Evolutionary conservation across 2,329 filamentous ascomycete genomes (phyloP), one percentile per base, ranked within the genome.

Genomic region (Colletotrichum melonis): DNA sequence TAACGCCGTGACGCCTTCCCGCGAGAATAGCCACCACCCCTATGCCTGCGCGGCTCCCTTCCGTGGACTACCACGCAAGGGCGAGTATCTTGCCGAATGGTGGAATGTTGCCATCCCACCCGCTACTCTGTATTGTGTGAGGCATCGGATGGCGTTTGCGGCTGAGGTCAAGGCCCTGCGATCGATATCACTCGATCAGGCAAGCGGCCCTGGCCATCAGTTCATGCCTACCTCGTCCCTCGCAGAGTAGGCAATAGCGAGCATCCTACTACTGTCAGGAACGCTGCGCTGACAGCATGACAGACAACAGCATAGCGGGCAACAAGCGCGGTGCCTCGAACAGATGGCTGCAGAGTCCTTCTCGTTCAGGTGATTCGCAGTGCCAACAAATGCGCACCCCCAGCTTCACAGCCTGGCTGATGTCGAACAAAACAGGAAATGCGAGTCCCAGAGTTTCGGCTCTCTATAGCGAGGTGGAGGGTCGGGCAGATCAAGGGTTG

Each of bases 61-160:
- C 67, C 60, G 60, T 69, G 32, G 67, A 35, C 46, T 24, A 19
- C 19, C 19, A 73, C 55, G 60, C 49, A 65, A 70, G 60, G 60
- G 60, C 60, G 55, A 35, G 42, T 28, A 46, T 14, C 19, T 57
- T 11, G 28, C 57, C 46, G 49, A 66, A 63, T 60, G 49, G 46
- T 55, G 67, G 60, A 70, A 57, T 66, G 56, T 42, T 35, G 58
- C 35, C 26, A 11, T 49, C 55, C 30, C 28, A 62, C 32, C 32
- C 32, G 2, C 32, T 35, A 35, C 32, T 35, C 28, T 62, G 30
- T 32, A 32, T 60, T 66, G 19, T 49, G 28, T 49, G 46, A 73
- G 38, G 32, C 49, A 28, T 73, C 71, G 67, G 56, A 73, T 57
- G 71, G 71, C 67, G 62, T 71, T 73, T 73, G 71, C 71, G 71